phyloP scores from a whole-genome alignment of 2,329 filamentous ascomycete species.

The Fusarium mexicanum region DNA sequence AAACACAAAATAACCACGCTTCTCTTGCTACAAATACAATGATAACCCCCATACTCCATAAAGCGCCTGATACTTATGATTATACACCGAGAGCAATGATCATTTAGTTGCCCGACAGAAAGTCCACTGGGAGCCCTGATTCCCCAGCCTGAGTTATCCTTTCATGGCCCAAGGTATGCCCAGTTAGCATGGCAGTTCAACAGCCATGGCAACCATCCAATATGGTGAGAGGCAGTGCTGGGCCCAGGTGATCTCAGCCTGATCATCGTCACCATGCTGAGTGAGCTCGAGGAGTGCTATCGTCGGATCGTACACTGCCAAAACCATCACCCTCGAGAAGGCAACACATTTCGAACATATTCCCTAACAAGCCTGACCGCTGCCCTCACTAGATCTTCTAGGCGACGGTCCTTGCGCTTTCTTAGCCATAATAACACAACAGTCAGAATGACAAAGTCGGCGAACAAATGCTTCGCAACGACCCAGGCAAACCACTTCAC shows the following conservation, averaged over 20 bases:
- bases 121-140: not conserved
- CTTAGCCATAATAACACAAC: conserved; percentile 78
- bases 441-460: conserved; percentile 74
- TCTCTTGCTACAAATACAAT: conserved; percentile 10
- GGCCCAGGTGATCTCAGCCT: not conserved
- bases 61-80: conserved; percentile 6
- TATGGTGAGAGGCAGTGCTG: not conserved
- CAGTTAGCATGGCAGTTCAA: not conserved
- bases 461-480: conserved; percentile 75
- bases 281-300: not conserved
- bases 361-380: conserved; percentile 66
- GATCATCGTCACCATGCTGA: not conserved
- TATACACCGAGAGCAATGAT: not conserved
- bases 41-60: conserved; percentile 12
- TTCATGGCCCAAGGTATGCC: not conserved
- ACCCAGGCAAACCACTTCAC: conserved; percentile 75
- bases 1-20: not conserved
- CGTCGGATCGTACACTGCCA: not conserved
- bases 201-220: not conserved
- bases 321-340: conserved; percentile 58
- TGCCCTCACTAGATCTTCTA: conserved; percentile 79
- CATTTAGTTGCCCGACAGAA: not conserved
- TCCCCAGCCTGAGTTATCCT: not conserved
- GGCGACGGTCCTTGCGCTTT: conserved; percentile 72
- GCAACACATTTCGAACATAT: conserved; percentile 67